Percentiles rank a stretch among this genome's conserved stretches.
Evolutionary conservation across 2,329 filamentous ascomycete genomes (phyloP).

Genomic region (Beauveria varroae): DNA sequence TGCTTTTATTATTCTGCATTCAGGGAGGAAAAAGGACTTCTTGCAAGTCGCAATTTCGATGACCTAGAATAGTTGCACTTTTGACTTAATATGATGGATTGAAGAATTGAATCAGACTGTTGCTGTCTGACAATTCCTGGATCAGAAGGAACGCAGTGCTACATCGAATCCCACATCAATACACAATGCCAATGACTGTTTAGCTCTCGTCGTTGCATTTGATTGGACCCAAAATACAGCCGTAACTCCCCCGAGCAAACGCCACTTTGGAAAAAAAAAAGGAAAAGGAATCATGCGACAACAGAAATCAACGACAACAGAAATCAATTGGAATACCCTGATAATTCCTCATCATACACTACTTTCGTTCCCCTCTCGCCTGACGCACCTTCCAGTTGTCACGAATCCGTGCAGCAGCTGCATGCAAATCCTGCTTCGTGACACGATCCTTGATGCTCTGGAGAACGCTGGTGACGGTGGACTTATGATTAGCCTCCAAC

Average conservation of each 20-base stretch:
- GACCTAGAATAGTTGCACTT: conserved; percentile 2
- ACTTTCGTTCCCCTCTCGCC: conserved; percentile 22
- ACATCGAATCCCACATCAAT: no score
- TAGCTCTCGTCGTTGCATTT: not conserved
- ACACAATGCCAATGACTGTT: not conserved
- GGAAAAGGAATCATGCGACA: no score
- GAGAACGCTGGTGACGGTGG: conserved; percentile 76
- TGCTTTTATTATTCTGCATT: not conserved
- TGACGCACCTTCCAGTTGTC: conserved; percentile 68
- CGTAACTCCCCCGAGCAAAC: not conserved
- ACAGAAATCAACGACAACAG: not conserved
- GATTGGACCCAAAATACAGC: not conserved
- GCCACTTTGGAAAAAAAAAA: not conserved
- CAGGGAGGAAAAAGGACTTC: not conserved
- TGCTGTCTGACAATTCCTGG: not conserved
- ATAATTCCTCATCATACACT: not conserved
- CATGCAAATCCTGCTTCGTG: conserved; percentile 71
- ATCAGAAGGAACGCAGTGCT: not conserved
- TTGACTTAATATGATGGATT: not conserved
- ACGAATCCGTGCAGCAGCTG: conserved; percentile 61
- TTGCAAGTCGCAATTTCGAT: not conserved
- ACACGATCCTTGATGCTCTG: conserved; percentile 85
- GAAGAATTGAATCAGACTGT: not conserved
- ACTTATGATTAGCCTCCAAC: conserved; percentile 79
- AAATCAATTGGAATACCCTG: not conserved